A percentile compares a stretch with the other conserved stretches of the same genome.
Evolutionary conservation across 805 yeast species (phyloP).

Genomic region (Kodamaea laetipori): DNA sequence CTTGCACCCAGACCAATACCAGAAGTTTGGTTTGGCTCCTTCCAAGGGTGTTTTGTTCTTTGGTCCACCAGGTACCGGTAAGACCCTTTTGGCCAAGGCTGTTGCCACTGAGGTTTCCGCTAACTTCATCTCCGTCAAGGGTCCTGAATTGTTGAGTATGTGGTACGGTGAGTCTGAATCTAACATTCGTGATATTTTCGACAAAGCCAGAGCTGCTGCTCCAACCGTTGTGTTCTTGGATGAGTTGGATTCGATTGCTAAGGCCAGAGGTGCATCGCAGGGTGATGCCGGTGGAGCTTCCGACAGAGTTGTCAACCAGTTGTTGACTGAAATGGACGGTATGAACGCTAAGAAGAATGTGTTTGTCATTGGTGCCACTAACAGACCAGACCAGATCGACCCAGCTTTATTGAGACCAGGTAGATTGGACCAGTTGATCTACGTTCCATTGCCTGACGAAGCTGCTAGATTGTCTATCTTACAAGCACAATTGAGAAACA

Average conservation of each 20-base stretch:
- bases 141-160: conserved; percentile 96
- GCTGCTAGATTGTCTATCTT: conserved; percentile 89
- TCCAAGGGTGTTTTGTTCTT: conserved; percentile 97
- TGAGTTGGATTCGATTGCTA: conserved; percentile 97
- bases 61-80: conserved; percentile 99
- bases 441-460: conserved; percentile 98
- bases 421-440: conserved; percentile 96
- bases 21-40: conserved; percentile 97
- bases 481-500: conserved; percentile 94
- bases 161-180: conserved; percentile 99
- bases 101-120: conserved; percentile 99
- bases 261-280: conserved; percentile 86
- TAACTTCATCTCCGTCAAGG: conserved; percentile 94
- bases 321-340: conserved; percentile 99
- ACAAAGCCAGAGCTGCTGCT: conserved; percentile 98
- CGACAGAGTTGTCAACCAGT: conserved; percentile 94
- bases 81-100: conserved; percentile 96
- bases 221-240: conserved; percentile 98
- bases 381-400: conserved; percentile 99
- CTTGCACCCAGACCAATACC: conserved; percentile 96
- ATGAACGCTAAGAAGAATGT: conserved; percentile 99
- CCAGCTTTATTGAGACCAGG: conserved; percentile 99
- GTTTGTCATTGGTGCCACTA: conserved; percentile 98
- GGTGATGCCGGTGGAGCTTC: conserved; percentile 98
- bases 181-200: conserved; percentile 95